Conservation (phyloP, 805 yeast species). For the Metschnikowia matae region DNA sequence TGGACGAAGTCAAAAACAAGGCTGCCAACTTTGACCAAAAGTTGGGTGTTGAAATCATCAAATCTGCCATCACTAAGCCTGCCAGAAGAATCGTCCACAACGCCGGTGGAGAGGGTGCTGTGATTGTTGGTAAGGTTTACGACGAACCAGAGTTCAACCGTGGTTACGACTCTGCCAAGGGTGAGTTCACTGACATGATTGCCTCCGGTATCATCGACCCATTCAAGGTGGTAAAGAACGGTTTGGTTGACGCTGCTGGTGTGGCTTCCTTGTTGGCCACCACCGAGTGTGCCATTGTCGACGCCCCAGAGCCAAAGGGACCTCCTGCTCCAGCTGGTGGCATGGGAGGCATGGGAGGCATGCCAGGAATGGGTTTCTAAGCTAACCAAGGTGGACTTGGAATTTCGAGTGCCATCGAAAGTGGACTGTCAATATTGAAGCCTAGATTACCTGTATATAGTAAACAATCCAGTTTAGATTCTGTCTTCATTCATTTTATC, state of each 20-base stretch:
- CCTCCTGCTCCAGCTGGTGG: conserved; percentile 50
- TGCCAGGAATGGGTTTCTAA: conserved; percentile 33
- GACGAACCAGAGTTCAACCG: conserved; percentile 69
- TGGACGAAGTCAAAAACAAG: conserved; percentile 65
- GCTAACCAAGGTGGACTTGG: neutral
- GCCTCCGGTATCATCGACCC: conserved; percentile 98
- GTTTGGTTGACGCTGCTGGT: conserved; percentile 94
- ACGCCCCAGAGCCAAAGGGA: conserved; percentile 79
- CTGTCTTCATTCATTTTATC: neutral
- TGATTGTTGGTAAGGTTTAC: conserved; percentile 83
- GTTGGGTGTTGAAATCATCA: conserved; percentile 91
- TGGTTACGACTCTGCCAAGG: conserved; percentile 91
- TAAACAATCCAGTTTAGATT: neutral
- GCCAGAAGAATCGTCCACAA: conserved; percentile 93
- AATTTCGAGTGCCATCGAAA: neutral
- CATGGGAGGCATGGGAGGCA: conserved; percentile 32
- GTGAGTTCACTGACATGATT: conserved; percentile 93
- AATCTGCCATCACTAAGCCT: conserved; percentile 89
- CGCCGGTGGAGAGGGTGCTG: conserved; percentile 97
- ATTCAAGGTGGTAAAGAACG: conserved; percentile 94
- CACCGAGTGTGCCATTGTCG: conserved; percentile 97
- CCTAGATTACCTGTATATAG: conserved; percentile 8
- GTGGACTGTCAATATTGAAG: neutral
- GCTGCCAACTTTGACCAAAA: conserved; percentile 86
- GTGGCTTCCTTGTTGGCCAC: conserved; percentile 96